A percentile compares a stretch with the other conserved stretches of the same genome.
These are phyloP conservation scores for Rhodotorula sp. DNA, from an alignment of 1,284 basidiomycete species.

Conservation along the genomic window DNA sequence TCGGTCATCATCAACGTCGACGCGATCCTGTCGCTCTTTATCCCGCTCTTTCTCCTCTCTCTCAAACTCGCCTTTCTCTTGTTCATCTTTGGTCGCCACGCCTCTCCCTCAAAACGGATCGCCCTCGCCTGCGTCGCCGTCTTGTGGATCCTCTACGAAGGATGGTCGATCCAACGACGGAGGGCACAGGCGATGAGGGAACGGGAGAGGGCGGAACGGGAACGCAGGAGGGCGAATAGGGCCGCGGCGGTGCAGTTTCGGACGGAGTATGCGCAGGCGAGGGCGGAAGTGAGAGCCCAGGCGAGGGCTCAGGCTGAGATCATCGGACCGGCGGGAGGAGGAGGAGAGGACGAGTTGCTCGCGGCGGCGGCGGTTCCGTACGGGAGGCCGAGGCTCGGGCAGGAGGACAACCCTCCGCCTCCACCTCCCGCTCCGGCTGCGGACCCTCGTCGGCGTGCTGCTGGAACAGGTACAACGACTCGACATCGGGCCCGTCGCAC, in stretches of 20 bases:
- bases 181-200: constrained; percentile 22
- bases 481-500: background rate
- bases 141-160: constrained; percentile 45
- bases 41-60: constrained; percentile 44
- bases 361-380: background rate
- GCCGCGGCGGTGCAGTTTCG: background rate
- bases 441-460: constrained; percentile 11
- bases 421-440: background rate
- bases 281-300: background rate
- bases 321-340: too few species aligned
- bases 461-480: background rate
- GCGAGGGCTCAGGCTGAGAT: background rate
- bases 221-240: constrained; percentile 10
- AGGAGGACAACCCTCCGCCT: background rate
- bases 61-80: constrained; percentile 45
- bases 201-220: constrained; percentile 17
- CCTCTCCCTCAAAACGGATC: constrained; percentile 38
- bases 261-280: background rate
- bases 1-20: constrained; percentile 46
- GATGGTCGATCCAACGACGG: constrained; percentile 31
- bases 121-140: constrained; percentile 40
- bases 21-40: constrained; percentile 39
- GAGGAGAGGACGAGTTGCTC: background rate
- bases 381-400: background rate
- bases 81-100: constrained; percentile 46